Conservation (phyloP, 106 monocot species). For the Amphibolis antarctica region DNA sequence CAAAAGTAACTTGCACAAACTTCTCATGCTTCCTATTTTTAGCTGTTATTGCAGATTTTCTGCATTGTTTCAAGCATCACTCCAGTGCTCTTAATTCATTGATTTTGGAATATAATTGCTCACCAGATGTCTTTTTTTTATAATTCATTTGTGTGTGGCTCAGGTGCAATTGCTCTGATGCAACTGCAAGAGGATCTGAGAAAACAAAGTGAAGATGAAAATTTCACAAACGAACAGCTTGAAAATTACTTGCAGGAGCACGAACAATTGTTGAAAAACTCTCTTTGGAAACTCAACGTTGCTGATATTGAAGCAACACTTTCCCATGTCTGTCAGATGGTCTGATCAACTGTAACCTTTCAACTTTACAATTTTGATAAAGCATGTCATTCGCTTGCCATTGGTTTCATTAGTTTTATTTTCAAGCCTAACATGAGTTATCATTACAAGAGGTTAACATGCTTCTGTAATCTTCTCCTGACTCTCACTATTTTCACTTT, state of each 20-base stretch:
- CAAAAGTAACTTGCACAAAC: neutral
- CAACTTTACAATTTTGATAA: neutral
- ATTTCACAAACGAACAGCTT: slow-evolving; percentile 77
- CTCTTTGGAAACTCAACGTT: slow-evolving; percentile 98
- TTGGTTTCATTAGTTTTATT: neutral
- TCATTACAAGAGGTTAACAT: neutral
- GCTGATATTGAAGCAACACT: slow-evolving; percentile 96
- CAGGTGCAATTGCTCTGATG: slow-evolving; percentile 88
- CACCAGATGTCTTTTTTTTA: neutral
- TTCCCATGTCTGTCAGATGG: slow-evolving; percentile 84
- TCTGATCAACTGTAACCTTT: slow-evolving; percentile 10
- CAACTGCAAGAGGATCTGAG: slow-evolving; percentile 95
- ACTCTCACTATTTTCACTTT: neutral
- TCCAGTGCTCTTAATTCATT: neutral
- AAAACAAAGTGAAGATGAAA: slow-evolving; percentile 64
- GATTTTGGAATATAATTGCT: neutral
- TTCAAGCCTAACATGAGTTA: neutral
- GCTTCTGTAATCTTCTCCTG: neutral
- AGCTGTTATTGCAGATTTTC: no score
- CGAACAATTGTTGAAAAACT: slow-evolving; percentile 84
- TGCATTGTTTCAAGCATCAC: no score
- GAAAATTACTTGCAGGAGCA: slow-evolving; percentile 70
- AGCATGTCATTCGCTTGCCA: neutral
- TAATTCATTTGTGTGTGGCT: slow-evolving; percentile 6
- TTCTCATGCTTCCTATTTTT: no score